These are phyloP conservation scores for Cytospora paraplurivora DNA, from an alignment of 2,329 filamentous ascomycete genomes.

Conservation along the genomic window DNA sequence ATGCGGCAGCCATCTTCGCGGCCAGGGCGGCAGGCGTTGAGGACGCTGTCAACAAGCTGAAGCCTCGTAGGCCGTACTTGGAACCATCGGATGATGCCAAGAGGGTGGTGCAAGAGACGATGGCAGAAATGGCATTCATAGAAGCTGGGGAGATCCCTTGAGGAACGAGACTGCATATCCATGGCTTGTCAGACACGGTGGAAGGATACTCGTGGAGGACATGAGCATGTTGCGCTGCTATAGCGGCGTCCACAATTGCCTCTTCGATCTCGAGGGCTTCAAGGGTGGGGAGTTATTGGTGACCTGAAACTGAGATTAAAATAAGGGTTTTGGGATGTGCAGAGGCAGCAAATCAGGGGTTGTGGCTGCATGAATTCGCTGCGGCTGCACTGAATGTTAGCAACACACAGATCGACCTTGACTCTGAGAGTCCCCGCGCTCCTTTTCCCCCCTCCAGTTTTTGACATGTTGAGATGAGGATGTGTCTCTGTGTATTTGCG, in stretches of 20 bases:
- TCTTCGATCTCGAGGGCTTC: too few relatives aligned
- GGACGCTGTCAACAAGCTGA: constrained; percentile 58
- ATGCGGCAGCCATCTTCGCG: constrained; percentile 63
- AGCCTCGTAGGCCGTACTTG: constrained; percentile 64
- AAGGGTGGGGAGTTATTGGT: background rate
- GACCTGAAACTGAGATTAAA: background rate
- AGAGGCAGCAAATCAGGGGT: background rate
- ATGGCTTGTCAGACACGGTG: too few relatives aligned
- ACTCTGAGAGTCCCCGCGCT: background rate
- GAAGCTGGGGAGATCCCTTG: constrained; percentile 44
- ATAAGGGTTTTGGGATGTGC: background rate
- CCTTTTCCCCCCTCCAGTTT: background rate
- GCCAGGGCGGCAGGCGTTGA: constrained; percentile 62
- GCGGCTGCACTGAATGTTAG: background rate
- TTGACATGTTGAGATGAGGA: constrained; percentile 1
- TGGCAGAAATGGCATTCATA: constrained; percentile 49
- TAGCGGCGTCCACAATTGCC: too few relatives aligned
- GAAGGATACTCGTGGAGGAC: too few relatives aligned
- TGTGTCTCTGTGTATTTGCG: background rate
- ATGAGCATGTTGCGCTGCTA: too few relatives aligned
- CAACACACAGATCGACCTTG: background rate
- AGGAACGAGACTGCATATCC: background rate
- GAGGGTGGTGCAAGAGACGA: constrained; percentile 43
- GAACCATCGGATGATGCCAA: constrained; percentile 48
- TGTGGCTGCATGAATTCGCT: background rate